Base-by-base conservation (phyloP, 2,329 filamentous ascomycete genomes). In the Monosporascus sp. region DNA sequence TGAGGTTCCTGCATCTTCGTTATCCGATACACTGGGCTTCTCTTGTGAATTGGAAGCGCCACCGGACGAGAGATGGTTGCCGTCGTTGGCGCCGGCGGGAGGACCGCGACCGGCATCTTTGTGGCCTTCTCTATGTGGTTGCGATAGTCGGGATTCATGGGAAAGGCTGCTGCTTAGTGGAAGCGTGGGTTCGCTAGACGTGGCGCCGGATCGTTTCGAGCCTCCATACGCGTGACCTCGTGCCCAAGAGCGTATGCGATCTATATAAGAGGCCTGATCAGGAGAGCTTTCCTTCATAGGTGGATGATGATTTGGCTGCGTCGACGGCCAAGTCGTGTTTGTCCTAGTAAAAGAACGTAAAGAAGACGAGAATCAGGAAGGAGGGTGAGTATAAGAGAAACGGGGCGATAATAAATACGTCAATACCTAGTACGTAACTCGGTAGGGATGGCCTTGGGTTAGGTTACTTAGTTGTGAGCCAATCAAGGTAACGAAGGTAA, bases 261-360 rank as follows among this genome's bases (percentile, higher is more conserved):
- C 75, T 81, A 74, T 74, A 69, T 75, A 73, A 70, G 77, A 74
- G 66, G 74, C 55, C 53, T 61, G 69, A 60, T 78, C 74, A 72
- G 78, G 70, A 61, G 74, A 80, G 72, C 72, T 72, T 78, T 82
- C 73, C 79, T 81, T 84, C 81, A 85, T 85, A 80, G 81, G 84
- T 66, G 59, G 62, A 54, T 57, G 60, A 55, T 59, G 55, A 52
- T 59, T 62, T 72, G 74, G 69, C 63, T 65, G 53, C 54, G 60
- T 61, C 59, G 63, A 67, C 63, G 65, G 65, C 63, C 64, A 66
- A 64, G 62, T 65, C 64, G 53, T 60, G 37, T 53, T 45, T 61
- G 58, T 59, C 61, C 59, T 62, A 44, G 38, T 41, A 50, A 50
- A 45, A 50, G 41, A 59, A 53, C 45, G 49, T 52, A 50, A 51